Percentiles rank a stretch among this genome's conserved stretches.
These are phyloP conservation scores for Pseudogymnoascus sp. DNA, from an alignment of 2,329 filamentous ascomycete species.

Conservation along the genomic window DNA sequence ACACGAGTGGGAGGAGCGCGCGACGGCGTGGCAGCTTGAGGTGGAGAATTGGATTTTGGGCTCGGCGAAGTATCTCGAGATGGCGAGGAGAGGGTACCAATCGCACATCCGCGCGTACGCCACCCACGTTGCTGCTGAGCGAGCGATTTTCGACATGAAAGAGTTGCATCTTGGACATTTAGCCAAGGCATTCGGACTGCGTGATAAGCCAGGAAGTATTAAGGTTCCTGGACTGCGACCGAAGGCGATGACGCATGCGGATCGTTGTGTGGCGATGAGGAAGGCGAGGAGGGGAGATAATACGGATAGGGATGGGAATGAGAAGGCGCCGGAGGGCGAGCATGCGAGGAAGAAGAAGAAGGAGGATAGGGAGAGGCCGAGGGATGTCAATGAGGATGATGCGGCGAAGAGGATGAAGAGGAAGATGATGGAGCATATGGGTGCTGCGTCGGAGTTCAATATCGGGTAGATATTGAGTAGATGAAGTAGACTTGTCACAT, in stretches of 20 bases:
- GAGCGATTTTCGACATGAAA: constrained; percentile 84
- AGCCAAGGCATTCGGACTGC: constrained; percentile 84
- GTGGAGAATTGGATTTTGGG: constrained; percentile 59
- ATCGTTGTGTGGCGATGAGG: constrained; percentile 32
- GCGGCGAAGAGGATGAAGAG: constrained; percentile 58
- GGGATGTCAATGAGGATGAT: constrained; percentile 45
- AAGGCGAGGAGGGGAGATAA: constrained; percentile 27
- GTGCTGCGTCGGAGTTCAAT: constrained; percentile 59
- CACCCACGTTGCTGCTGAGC: constrained; percentile 81
- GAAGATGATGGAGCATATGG: constrained; percentile 51
- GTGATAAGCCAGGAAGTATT: constrained; percentile 83
- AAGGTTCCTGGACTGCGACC: constrained; percentile 41
- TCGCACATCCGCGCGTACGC: constrained; percentile 92
- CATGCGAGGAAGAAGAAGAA: constrained; percentile 30
- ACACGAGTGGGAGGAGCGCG: constrained; percentile 55
- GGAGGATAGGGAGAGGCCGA: constrained; percentile 31
- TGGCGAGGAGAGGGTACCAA: constrained; percentile 79
- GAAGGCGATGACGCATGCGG: constrained; percentile 36
- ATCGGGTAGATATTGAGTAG: constrained; percentile 50
- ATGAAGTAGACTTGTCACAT: background rate
- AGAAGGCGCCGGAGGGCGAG: constrained; percentile 29
- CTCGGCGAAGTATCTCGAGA: constrained; percentile 63
- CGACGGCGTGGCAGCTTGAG: constrained; percentile 61
- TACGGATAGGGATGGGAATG: constrained; percentile 16
- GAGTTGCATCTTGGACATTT: constrained; percentile 85